Conservation (phyloP, 2,329 filamentous ascomycete species). For the Xylariaceae sp. region DNA sequence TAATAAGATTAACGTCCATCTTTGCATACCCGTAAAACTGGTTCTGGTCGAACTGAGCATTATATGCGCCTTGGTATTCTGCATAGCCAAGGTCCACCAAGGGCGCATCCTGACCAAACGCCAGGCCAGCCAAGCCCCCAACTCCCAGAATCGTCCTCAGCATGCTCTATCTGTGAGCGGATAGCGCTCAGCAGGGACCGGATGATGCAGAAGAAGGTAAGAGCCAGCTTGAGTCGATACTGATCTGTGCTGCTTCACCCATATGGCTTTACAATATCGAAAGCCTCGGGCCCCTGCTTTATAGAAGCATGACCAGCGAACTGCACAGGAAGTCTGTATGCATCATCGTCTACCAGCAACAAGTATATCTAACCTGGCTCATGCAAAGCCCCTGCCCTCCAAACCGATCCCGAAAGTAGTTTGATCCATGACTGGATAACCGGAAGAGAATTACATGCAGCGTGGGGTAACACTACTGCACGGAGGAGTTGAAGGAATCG, state of each 20-base stretch:
- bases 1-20: too few relatives aligned
- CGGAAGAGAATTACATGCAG: slow-evolving; percentile 1
- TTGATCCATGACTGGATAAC: slow-evolving; percentile 3
- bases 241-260: too few relatives aligned
- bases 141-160: slow-evolving; percentile 3
- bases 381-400: too few relatives aligned
- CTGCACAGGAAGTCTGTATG: too few relatives aligned
- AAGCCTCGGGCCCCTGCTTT: too few relatives aligned
- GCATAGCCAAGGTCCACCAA: slow-evolving; percentile 43
- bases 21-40: slow-evolving; percentile 40
- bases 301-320: too few relatives aligned
- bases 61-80: slow-evolving; percentile 40
- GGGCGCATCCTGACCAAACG: slow-evolving; percentile 12
- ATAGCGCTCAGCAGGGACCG: not conserved
- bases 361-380: too few relatives aligned
- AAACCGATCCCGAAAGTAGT: not conserved
- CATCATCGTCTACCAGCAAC: too few relatives aligned
- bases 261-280: too few relatives aligned
- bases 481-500: not conserved
- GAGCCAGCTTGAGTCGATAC: not conserved
- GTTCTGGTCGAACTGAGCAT: slow-evolving; percentile 37
- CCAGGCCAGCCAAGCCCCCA: not conserved
- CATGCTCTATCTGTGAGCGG: slow-evolving; percentile 1
- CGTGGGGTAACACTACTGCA: slow-evolving; percentile 5
- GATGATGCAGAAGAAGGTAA: not conserved